Conservation (phyloP, 164 flowering plant genomes). For the Umbilicus rupestris region DNA sequence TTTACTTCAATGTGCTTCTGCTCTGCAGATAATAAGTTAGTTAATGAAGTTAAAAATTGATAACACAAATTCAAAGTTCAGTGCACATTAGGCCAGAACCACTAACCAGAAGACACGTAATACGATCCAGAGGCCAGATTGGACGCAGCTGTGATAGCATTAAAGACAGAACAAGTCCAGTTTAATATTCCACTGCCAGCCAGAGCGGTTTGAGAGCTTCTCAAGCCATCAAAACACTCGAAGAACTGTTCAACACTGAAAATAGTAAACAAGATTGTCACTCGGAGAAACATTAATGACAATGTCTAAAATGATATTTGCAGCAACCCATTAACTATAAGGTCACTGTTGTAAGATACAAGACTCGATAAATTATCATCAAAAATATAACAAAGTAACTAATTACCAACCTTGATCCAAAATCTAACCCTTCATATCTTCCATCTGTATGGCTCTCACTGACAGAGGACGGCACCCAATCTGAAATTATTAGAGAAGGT, state of each 20-base stretch:
- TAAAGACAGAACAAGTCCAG: constrained; percentile 93
- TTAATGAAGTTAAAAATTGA: not conserved
- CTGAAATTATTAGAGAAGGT: constrained; percentile 57
- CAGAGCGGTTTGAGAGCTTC: constrained; percentile 67
- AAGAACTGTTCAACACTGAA: constrained; percentile 91
- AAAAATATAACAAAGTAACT: not conserved
- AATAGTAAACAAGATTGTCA: constrained; percentile 4
- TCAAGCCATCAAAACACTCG: constrained; percentile 86
- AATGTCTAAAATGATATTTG: not conserved
- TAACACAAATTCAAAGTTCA: not conserved
- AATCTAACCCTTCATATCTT: constrained; percentile 44
- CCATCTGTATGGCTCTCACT: constrained; percentile 21
- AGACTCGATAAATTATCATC: not conserved
- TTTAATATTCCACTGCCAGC: constrained; percentile 88
- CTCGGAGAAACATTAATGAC: not conserved
- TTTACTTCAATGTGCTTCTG: constrained; percentile 68
- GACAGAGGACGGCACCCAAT: constrained; percentile 62
- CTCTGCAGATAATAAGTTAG: constrained; percentile 36
- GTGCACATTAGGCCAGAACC: not conserved
- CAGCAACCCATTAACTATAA: not conserved
- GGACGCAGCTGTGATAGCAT: constrained; percentile 91
- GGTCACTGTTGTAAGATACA: not conserved
- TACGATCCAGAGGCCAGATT: constrained; percentile 86
- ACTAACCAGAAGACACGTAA: constrained; percentile 60
- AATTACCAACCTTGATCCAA: constrained; percentile 70